Percentiles rank a stretch among this genome's conserved stretches.
phyloP scores from a whole-genome alignment of 1,139 yeast species.

The Zygosaccharomyces sapae region DNA sequence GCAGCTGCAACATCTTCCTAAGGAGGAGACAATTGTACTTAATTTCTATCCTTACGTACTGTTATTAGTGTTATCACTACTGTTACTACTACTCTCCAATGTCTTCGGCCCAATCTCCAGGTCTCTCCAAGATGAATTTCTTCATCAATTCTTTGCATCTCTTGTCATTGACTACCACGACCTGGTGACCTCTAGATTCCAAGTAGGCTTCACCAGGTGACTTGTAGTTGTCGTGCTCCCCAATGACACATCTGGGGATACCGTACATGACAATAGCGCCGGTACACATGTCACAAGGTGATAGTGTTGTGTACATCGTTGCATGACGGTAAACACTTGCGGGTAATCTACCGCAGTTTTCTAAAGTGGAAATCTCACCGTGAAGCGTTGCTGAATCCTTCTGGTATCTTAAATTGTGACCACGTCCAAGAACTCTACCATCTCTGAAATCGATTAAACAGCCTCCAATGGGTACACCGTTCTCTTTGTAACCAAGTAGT shows the following conservation, averaged over 20 bases:
- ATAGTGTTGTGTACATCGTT: slow-evolving; percentile 83
- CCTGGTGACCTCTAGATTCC: slow-evolving; percentile 63
- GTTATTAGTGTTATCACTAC: neutral
- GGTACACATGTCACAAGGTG: slow-evolving; percentile 93
- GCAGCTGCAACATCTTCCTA: slow-evolving; percentile 5
- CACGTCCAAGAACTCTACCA: slow-evolving; percentile 77
- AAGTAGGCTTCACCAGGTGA: slow-evolving; percentile 78
- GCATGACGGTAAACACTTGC: slow-evolving; percentile 64
- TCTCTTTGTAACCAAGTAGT: slow-evolving; percentile 59
- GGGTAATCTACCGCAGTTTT: slow-evolving; percentile 80
- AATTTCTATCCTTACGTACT: slow-evolving; percentile 1
- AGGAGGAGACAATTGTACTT: too few species aligned
- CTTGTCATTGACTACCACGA: slow-evolving; percentile 59
- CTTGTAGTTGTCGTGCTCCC: slow-evolving; percentile 74
- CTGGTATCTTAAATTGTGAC: slow-evolving; percentile 87
- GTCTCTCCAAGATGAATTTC: slow-evolving; percentile 70
- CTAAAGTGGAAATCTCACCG: slow-evolving; percentile 86
- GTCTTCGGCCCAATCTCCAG: slow-evolving; percentile 84
- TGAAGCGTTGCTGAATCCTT: slow-evolving; percentile 75
- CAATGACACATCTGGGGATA: slow-evolving; percentile 76
- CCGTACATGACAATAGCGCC: slow-evolving; percentile 92
- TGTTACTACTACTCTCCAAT: slow-evolving; percentile 54
- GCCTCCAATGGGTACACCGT: slow-evolving; percentile 92
- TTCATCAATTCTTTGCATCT: slow-evolving; percentile 73
- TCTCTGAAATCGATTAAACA: slow-evolving; percentile 64